phyloP scores from a whole-genome alignment of 148 eudicot genomes.

The Camellia japonica region DNA sequence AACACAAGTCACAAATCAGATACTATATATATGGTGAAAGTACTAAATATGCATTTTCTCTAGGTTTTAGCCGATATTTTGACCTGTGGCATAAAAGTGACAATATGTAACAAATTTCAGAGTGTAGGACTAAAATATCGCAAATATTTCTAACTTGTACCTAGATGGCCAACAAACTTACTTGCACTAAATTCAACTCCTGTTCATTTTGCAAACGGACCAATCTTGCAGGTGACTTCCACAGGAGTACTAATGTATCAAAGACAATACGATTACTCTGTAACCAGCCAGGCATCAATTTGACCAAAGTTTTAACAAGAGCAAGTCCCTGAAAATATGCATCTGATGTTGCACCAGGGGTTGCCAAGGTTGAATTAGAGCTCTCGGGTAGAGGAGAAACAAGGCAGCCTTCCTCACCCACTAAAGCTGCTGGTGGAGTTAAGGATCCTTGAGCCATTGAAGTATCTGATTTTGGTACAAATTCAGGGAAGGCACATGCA shows the following conservation, averaged over 20 bases:
- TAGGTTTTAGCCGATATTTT: background rate
- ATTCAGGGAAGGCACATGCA: conserved; percentile 72
- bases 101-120: too few species aligned
- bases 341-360: conserved; percentile 50
- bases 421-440: conserved; percentile 33
- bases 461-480: conserved; percentile 56
- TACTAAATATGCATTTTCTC: background rate
- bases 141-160: background rate
- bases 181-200: conserved; percentile 85
- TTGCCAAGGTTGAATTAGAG: conserved; percentile 41
- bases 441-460: conserved; percentile 55
- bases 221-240: conserved; percentile 92
- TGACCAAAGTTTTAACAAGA: conserved; percentile 79
- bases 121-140: too few species aligned
- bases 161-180: conserved; percentile 29
- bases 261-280: conserved; percentile 78
- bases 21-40: background rate
- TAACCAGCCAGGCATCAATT: conserved; percentile 93
- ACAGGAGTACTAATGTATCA: conserved; percentile 74
- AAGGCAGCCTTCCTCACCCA: conserved; percentile 50
- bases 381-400: conserved; percentile 52
- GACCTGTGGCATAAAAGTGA: background rate
- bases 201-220: conserved; percentile 86
- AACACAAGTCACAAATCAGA: background rate
- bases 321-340: conserved; percentile 93